phyloP scores from a whole-genome alignment of 345 rosid species.

The Populus ilicifolia region DNA sequence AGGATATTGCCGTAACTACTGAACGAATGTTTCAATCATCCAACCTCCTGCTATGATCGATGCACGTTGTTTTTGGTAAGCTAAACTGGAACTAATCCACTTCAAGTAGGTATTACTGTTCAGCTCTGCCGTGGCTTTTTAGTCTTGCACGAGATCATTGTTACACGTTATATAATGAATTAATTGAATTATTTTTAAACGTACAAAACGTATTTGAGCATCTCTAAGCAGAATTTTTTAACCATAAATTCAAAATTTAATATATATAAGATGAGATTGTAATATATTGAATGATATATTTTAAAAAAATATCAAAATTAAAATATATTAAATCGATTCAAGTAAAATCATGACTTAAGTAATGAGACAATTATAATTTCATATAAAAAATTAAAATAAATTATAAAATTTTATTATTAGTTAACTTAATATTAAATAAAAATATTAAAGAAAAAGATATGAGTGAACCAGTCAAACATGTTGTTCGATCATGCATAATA shows the following conservation, averaged over 20 bases:
- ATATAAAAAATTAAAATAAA: too few species aligned
- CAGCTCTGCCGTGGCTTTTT: not conserved
- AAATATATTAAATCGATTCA: accelerated
- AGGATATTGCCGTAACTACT: not conserved
- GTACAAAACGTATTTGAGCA: too few species aligned
- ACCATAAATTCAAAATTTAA: too few species aligned
- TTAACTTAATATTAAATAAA: too few species aligned
- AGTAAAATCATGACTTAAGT: accelerated
- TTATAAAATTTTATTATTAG: too few species aligned
- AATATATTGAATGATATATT: accelerated
- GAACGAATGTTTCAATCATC: not conserved
- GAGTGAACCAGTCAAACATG: accelerated
- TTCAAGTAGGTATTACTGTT: not conserved
- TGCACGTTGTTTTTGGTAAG: not conserved
- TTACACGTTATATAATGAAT: too few species aligned
- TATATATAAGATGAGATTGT: accelerated
- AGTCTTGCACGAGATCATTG: too few species aligned
- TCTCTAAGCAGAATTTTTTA: too few species aligned
- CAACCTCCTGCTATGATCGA: not conserved
- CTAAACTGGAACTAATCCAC: not conserved
- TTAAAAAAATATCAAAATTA: accelerated
- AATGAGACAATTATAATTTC: too few species aligned
- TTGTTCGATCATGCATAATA: accelerated
- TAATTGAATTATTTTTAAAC: too few species aligned
- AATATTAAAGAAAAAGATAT: too few species aligned